Evolutionary conservation across 2,329 filamentous ascomycete species (phyloP).

Genomic region (Monilinia polystroma): DNA sequence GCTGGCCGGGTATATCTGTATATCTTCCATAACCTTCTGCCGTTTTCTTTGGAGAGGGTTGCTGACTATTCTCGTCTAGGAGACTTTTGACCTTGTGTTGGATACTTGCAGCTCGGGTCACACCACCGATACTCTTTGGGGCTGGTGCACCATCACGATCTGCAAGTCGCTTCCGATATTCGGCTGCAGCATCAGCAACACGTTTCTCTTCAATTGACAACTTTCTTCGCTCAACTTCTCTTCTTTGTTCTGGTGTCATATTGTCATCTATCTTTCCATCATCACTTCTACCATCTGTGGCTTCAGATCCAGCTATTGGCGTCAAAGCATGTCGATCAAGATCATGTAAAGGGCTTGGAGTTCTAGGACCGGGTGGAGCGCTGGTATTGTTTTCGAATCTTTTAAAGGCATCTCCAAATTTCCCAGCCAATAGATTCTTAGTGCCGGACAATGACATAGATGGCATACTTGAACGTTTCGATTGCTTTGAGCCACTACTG

Average conservation of each 20-base stretch:
- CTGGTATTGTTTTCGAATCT: slow-evolving; percentile 65
- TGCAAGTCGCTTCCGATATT: slow-evolving; percentile 76
- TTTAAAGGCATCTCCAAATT: slow-evolving; percentile 92
- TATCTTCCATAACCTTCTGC: slow-evolving; percentile 90
- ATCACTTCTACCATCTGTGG: slow-evolving; percentile 66
- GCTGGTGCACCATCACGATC: slow-evolving; percentile 53
- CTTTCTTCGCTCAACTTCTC: slow-evolving; percentile 80
- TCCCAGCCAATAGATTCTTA: slow-evolving; percentile 80
- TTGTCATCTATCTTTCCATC: slow-evolving; percentile 66
- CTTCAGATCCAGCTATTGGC: slow-evolving; percentile 74
- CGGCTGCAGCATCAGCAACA: slow-evolving; percentile 83
- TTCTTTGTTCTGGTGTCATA: slow-evolving; percentile 80
- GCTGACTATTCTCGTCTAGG: slow-evolving; percentile 71
- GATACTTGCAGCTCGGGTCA: slow-evolving; percentile 75
- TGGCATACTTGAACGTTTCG: slow-evolving; percentile 71
- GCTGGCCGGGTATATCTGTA: slow-evolving; percentile 51
- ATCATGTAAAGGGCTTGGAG: slow-evolving; percentile 45
- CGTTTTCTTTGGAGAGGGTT: slow-evolving; percentile 61
- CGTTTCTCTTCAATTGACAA: slow-evolving; percentile 86
- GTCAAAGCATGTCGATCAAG: slow-evolving; percentile 50
- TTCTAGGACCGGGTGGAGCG: slow-evolving; percentile 45
- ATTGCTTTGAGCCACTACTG: slow-evolving; percentile 54
- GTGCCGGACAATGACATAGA: slow-evolving; percentile 68
- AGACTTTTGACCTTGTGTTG: slow-evolving; percentile 87
- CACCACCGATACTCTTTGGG: slow-evolving; percentile 57